These are phyloP conservation scores for Halenospora varia DNA, from an alignment of 495 filamentous ascomycete species.

Conservation along the genomic window DNA sequence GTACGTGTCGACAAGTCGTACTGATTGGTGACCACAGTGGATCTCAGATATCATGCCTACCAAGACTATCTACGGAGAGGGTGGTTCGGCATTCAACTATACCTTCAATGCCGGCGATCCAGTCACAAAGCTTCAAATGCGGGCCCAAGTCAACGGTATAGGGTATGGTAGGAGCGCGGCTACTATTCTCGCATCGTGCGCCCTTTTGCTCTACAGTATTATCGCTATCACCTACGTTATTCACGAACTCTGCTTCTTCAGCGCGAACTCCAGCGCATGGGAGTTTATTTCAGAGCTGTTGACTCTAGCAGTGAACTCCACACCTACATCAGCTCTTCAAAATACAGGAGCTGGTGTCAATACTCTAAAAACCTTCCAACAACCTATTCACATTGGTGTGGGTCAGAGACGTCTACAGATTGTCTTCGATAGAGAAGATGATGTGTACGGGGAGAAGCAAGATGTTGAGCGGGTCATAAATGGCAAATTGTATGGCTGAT, in stretches of 20 bases:
- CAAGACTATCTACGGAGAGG: background rate
- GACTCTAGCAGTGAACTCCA: slow-evolving; percentile 11
- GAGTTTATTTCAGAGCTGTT: slow-evolving; percentile 11
- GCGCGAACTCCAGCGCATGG: slow-evolving; percentile 7
- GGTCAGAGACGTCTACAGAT: slow-evolving; percentile 4
- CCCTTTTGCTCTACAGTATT: slow-evolving; percentile 5
- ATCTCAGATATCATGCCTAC: slow-evolving; percentile 1
- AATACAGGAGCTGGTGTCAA: slow-evolving; percentile 11
- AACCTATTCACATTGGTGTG: background rate
- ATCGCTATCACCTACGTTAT: slow-evolving; percentile 7
- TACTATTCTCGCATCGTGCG: background rate
- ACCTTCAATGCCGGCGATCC: background rate
- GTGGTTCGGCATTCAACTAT: slow-evolving; percentile 12
- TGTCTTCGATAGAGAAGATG: too few relatives aligned
- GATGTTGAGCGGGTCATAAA: too few relatives aligned
- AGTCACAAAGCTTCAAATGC: background rate
- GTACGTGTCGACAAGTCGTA: too few relatives aligned
- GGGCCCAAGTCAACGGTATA: slow-evolving; percentile 9
- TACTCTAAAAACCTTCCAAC: slow-evolving; percentile 3
- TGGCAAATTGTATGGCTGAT: too few relatives aligned
- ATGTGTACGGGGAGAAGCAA: too few relatives aligned
- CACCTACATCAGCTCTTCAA: background rate
- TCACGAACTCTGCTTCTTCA: background rate
- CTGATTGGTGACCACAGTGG: too few relatives aligned
- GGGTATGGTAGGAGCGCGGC: slow-evolving; percentile 9